Base-by-base conservation (phyloP, 495 filamentous ascomycete species). In the Evernia prunastri region DNA sequence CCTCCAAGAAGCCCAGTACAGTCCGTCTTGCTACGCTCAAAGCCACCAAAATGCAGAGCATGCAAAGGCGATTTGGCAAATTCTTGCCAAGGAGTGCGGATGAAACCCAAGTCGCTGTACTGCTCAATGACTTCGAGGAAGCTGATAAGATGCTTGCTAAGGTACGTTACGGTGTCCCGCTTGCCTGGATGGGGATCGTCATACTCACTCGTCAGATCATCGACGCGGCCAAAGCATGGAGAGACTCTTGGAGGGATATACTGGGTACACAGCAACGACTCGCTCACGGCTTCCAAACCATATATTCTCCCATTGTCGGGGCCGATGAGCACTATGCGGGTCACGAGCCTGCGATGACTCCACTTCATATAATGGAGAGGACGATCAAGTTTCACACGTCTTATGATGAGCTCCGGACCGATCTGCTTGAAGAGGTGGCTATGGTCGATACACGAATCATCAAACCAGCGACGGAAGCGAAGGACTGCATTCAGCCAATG, bases 221-320 rank as follows among this genome's bases (percentile, higher is more conserved):
- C 65, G 89, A 92, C 63, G 86, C 88, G 62, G 85, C 87, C 54
- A 89, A 86, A 75, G 77, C 84, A 66, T 97, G 90, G 91, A 86
- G 88, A 69, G 90, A 96, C 72, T 83, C 87, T 7, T 97, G 93
- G 93, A 79, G 84, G 15, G 82, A 85, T 40, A 84, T 96, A 56
- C 79, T 91, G 39, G 81, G 78, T 61, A 82, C 83, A 65, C 92
- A 97, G 72, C 79, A 87, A 63, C 81, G 84, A 36, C 79, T 90
- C 61, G 77, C 83, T 36, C 81, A 86, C 61, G 86, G 90, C 67
- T 89, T 89, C 72, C 88, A 95, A 67, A 79, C 78, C 43, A 77
- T 97, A 42, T 96, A 96, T 80, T 85, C 88, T 59, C 88, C 92
- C 18, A 92, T 97, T 63, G 78, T 88, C 53, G 88, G 87, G 54